Evolutionary conservation across 1,284 basidiomycete species (phyloP).

Genomic region (Apiotrichum porosum): DNA sequence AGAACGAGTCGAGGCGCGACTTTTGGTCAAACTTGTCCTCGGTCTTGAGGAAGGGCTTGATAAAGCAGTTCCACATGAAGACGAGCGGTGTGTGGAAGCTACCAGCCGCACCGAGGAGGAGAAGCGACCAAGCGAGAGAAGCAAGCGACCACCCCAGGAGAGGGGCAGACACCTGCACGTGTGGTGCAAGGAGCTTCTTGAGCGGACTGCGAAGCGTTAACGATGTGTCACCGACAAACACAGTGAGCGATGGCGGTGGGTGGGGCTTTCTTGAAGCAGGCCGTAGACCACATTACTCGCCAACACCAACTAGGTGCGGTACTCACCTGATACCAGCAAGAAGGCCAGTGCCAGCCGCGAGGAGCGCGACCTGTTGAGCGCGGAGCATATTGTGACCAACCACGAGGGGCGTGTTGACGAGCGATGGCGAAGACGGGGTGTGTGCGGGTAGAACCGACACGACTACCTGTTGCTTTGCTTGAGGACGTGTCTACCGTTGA

Average conservation of each 20-base stretch:
- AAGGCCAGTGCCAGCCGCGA: conserved; percentile 7
- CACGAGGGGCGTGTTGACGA: background rate
- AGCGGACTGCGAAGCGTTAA: conserved; percentile 27
- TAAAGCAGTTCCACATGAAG: conserved; percentile 50
- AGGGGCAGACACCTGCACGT: conserved; percentile 15
- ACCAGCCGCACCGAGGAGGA: conserved; percentile 18
- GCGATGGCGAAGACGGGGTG: background rate
- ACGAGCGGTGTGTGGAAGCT: conserved; percentile 29
- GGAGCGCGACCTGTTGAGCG: conserved; percentile 2
- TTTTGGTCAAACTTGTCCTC: conserved; percentile 38
- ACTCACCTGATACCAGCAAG: conserved; percentile 8
- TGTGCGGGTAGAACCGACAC: background rate
- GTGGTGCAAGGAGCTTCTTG: conserved; percentile 23
- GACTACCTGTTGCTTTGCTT: too few relatives aligned
- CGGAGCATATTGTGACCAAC: conserved; percentile 3
- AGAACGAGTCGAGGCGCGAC: conserved; percentile 54
- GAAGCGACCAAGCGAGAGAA: conserved; percentile 20
- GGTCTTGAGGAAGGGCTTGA: conserved; percentile 48
- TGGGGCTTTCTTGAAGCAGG: too few relatives aligned
- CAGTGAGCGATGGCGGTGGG: background rate
- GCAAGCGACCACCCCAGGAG: conserved; percentile 25
- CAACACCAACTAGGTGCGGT: background rate
- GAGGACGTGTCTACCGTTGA: background rate
- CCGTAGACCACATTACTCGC: too few relatives aligned
- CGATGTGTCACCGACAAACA: background rate